Conservation (phyloP, 768 basidiomycete species). For the Suillus hirtellus region DNA sequence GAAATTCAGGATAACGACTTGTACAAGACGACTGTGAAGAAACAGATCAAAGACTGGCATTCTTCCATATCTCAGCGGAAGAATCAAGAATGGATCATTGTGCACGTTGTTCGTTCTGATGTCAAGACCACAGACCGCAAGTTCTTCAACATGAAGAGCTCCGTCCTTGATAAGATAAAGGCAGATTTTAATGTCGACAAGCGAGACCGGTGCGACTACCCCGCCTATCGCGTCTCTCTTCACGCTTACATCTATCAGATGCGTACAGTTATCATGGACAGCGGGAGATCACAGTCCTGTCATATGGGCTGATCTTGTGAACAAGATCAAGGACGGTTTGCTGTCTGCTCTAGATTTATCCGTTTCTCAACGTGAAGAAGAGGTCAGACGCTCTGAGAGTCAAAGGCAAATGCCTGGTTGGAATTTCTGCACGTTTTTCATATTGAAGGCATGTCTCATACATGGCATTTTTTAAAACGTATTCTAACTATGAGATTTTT, state of each 20-base stretch:
- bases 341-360: constrained; percentile 82
- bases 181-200: constrained; percentile 91
- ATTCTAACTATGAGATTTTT: constrained; percentile 10
- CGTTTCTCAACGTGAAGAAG: constrained; percentile 81
- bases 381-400: constrained; percentile 84
- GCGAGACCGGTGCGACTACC: constrained; percentile 64
- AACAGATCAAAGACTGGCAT: constrained; percentile 95
- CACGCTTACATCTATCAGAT: constrained; percentile 45
- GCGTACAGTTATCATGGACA: constrained; percentile 80
- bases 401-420: constrained; percentile 94
- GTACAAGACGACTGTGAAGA: constrained; percentile 76
- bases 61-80: constrained; percentile 60
- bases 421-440: constrained; percentile 98
- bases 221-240: constrained; percentile 9
- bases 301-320: constrained; percentile 84
- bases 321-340: constrained; percentile 88
- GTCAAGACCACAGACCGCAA: constrained; percentile 56
- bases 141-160: constrained; percentile 83
- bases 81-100: constrained; percentile 92
- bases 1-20: constrained; percentile 57
- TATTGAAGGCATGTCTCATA: constrained; percentile 73
- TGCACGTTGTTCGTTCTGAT: constrained; percentile 81
- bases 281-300: constrained; percentile 70
- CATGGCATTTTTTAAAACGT: not conserved
- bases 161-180: constrained; percentile 85